Base-by-base conservation (phyloP, 108 stramenopile species). In the Fragilariopsis cylindrus region DNA sequence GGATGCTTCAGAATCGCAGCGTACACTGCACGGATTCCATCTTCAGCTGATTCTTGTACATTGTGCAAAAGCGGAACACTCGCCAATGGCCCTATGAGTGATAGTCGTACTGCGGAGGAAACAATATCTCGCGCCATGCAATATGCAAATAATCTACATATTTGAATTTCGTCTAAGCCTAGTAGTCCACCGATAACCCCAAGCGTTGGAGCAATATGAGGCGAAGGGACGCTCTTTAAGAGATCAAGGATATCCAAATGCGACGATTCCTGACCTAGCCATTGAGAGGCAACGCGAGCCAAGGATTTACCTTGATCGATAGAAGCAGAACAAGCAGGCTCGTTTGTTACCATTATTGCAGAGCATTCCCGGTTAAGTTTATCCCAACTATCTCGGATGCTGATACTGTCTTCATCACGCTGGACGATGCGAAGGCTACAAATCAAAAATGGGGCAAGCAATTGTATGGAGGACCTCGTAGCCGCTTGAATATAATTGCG, bases 91-190 rank as follows among this genome's bases (percentile, higher is more conserved):
- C 93, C 93, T 21, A 94, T 48, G 63, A 92, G 65, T 57, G 91
- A 90, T 53, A 94, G 73, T 53, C 93, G 85, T 3, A 94, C 90
- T 39, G 93, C 90, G 3, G 93, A 89, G 46, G 90, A 92, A 16
- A 92, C 86, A 63, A 89, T 77, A 76, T 94, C 93, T 46, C 93
- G 82, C 2, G 91, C 89, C 41, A 82, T 81, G 66, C 90, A 86
- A 73, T 84, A 94, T 19, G 84, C 88, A 65, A 85, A 85, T 15
- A 94, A 60, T 16, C 78, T 82, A 50, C 87, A 83, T 9, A 80
- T 73, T 57, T 88, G 82, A 3, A 74, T 56, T 47, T 60, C 65
- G 18, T 74, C 41, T 19, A 84, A 21, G 0, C 79, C 86, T 58
- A 92, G 52, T 4, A 63, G 62, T 1, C 79, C 81, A 7, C 79